Evolutionary conservation across 257 asterid genomes (phyloP).

Genomic region (Petunia axillaris): DNA sequence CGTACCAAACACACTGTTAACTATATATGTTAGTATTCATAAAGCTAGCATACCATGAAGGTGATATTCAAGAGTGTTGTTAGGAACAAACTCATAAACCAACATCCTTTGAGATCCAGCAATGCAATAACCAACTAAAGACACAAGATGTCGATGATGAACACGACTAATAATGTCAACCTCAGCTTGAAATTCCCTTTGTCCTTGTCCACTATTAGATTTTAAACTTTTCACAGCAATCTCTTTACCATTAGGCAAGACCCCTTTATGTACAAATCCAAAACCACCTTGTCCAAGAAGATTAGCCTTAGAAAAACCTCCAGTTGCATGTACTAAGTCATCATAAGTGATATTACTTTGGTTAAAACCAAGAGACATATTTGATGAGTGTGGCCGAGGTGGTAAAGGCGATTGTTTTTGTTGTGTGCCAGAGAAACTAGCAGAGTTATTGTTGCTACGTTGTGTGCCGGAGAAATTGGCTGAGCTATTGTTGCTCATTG

Average conservation of each 20-base stretch:
- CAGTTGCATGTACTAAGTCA: constrained; percentile 20
- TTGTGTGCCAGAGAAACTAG: background rate
- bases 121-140: constrained; percentile 26
- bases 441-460: background rate
- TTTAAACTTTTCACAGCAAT: constrained; percentile 29
- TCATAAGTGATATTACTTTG: constrained; percentile 22
- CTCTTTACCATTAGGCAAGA: constrained; percentile 32
- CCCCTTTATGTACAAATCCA: constrained; percentile 35
- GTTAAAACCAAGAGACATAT: constrained; percentile 5
- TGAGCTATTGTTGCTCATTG: background rate
- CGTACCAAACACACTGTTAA: background rate
- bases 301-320: constrained; percentile 27
- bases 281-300: constrained; percentile 36
- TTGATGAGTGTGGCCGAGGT: background rate
- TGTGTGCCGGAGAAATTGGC: background rate
- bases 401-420: background rate
- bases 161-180: constrained; percentile 17
- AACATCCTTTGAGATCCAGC: constrained; percentile 3
- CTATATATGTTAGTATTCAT: background rate
- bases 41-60: constrained; percentile 12
- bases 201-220: constrained; percentile 32
- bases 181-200: constrained; percentile 31
- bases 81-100: constrained; percentile 23
- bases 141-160: constrained; percentile 22
- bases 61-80: constrained; percentile 15